Evolutionary conservation across 2,329 filamentous ascomycete genomes (phyloP), one percentile per base, ranked within the genome.

Genomic region (Pseudogymnoascus sp.): DNA sequence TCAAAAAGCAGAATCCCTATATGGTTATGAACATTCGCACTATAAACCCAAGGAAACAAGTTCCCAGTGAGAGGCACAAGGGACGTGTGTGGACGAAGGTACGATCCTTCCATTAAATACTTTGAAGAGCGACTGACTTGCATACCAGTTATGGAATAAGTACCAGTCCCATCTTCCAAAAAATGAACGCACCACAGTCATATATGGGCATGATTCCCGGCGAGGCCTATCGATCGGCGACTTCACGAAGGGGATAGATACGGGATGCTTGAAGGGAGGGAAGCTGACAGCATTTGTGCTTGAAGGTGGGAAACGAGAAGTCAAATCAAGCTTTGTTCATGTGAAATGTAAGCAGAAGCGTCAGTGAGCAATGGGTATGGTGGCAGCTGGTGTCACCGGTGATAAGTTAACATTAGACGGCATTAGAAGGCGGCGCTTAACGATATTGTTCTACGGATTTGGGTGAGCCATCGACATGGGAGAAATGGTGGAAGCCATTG

Each of bases 21-120:
- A 87, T 88, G 60, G 88, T 89, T 40, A 97, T 97, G 92, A 94
- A 91, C 71, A 95, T 99, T 90, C 86, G 92, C 62, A 89, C 86
- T 5, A 70, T 74, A 12, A 64, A 60, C 18, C 59, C 69, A 12
- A 59, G 70, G 59, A 70, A 62, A 18, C 35, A 68, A 1, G 62
- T 70, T 6, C 69, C 70, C 0, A 73, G 67, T 60, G 68, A 70
- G 7, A 62, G 64, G 29, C 63, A 67, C 45, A 62, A 67, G 4
- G 71, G 71, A 1, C 65, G 33, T 25, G 61, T 29, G 13, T 74
- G 72, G 72, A 67, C 63, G 10, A 71, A 74, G 68, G 71, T 72
- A 66, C 39, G 37, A 33, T 48, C 29, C 7, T 60, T 35, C 42
- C n/a, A 6, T 58, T 27, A 21, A 61, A 13, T 29, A 4, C 12